A percentile compares a stretch with the other conserved stretches of the same genome.
phyloP scores from a whole-genome alignment of 2,329 filamentous ascomycete genomes.

The Arachnopeziza araneosa region DNA sequence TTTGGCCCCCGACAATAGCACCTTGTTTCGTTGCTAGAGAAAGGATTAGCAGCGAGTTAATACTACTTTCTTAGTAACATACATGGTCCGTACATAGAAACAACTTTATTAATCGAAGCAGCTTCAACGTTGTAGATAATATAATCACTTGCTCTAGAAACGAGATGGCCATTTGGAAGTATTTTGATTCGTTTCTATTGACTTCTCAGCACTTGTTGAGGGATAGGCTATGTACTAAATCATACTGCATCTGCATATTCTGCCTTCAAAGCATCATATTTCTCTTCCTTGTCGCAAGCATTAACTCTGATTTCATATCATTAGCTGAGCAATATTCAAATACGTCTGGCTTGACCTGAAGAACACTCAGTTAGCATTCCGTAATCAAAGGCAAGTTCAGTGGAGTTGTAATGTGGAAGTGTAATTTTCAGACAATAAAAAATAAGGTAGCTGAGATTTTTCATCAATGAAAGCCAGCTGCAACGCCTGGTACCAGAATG shows the following conservation, averaged over 20 bases:
- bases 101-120: slow-evolving; percentile 79
- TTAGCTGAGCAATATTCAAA: slow-evolving; percentile 13
- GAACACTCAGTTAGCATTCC: slow-evolving; percentile 20
- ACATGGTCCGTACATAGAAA: slow-evolving; percentile 89
- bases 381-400: not conserved
- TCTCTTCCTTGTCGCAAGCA: slow-evolving; percentile 89
- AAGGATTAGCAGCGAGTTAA: slow-evolving; percentile 12
- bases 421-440: slow-evolving; percentile 70
- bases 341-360: slow-evolving; percentile 2
- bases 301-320: slow-evolving; percentile 61
- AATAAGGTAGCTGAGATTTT: slow-evolving; percentile 98
- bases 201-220: slow-evolving; percentile 33
- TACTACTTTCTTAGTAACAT: slow-evolving; percentile 37
- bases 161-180: slow-evolving; percentile 87
- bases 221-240: slow-evolving; percentile 35
- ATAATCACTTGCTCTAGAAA: slow-evolving; percentile 94
- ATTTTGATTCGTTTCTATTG: slow-evolving; percentile 79
- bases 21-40: slow-evolving; percentile 80
- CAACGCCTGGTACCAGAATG: slow-evolving; percentile 67
- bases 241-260: slow-evolving; percentile 87
- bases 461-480: slow-evolving; percentile 87
- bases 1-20: slow-evolving; percentile 95
- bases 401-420: not conserved
- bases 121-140: slow-evolving; percentile 99
- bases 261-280: slow-evolving; percentile 71